Evolutionary conservation across 192 early-diverging fungal species (phyloP), one percentile per base, ranked within the genome.

Genomic region (Coemansia sp.): DNA sequence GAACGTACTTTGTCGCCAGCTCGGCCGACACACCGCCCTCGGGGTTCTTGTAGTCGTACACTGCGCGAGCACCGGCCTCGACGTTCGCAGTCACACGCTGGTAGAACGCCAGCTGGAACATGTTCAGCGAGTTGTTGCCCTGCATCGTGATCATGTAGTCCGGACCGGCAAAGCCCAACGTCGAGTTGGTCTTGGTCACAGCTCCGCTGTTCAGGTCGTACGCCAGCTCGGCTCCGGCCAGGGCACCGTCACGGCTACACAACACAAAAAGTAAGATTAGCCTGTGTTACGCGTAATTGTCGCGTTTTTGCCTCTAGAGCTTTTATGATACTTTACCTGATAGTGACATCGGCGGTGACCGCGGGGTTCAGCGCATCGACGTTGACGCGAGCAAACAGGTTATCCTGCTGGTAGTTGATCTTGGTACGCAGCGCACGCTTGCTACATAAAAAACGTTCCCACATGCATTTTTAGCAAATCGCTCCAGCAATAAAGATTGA

Each of bases 301-400:
- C 40, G 15, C 40, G 14, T 25, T 44, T 38, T 58, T 5, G 36
- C 59, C 48, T 61, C 34, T 5, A 7, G 4, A 31, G 24, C 47
- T 12, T 20, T 61, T 50, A 18, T 14, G 46, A 34, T 34, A 34
- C 31, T 48, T 62, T 73, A 73, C 71, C 60, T 69, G 60, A 97
- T 82, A 25, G 95, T 92, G 48, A 90, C 86, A 63, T 98, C 94
- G 59, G 89, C 89, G 44, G 83, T 87, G 63, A 97, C 86, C 67
- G 85, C 92, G 64, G 93, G 96, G 84, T 90, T 92, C 89, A 98
- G 93, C 36, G 97, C 86, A 75, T 99, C 96, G 66, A 99, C 68
- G 71, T 85, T 85, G 57, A 92, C 82, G 64, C 91, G 87, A 40
- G 94, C 88, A 84, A 94, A 92, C 76, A 97, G 71, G 72, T 92